Evolutionary conservation across 2,329 filamentous ascomycete species (phyloP).

Genomic region (Xenoacremonium recifei): DNA sequence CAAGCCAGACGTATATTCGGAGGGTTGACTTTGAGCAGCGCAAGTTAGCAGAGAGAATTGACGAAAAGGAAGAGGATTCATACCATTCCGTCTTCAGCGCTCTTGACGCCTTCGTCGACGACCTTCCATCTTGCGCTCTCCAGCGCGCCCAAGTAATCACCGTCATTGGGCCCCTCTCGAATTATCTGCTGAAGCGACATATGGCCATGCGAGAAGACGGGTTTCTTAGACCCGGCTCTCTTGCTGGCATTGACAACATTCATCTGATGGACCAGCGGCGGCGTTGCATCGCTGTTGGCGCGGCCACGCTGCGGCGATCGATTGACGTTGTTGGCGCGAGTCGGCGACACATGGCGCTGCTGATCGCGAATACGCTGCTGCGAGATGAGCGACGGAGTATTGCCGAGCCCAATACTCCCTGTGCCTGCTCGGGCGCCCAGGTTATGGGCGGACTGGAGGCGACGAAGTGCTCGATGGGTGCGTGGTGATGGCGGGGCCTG

Average conservation of each 20-base stretch:
- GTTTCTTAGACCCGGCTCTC: slow-evolving; percentile 40
- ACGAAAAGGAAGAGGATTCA: neutral
- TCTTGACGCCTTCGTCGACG: slow-evolving; percentile 72
- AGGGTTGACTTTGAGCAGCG: slow-evolving; percentile 67
- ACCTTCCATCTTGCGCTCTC: slow-evolving; percentile 73
- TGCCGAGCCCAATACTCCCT: no score
- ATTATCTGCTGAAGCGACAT: slow-evolving; percentile 72
- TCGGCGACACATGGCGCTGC: slow-evolving; percentile 35
- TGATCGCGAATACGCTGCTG: slow-evolving; percentile 56
- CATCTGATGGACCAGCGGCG: slow-evolving; percentile 37
- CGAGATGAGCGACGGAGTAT: slow-evolving; percentile 57
- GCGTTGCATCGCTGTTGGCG: slow-evolving; percentile 70
- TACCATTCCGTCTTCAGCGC: slow-evolving; percentile 80
- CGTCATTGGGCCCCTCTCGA: slow-evolving; percentile 74
- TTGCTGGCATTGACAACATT: slow-evolving; percentile 34
- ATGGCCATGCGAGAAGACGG: slow-evolving; percentile 49
- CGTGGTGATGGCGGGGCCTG: slow-evolving; percentile 60
- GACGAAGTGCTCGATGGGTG: slow-evolving; percentile 66
- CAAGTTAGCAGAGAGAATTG: neutral
- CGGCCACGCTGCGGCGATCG: slow-evolving; percentile 57
- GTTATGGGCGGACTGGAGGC: slow-evolving; percentile 73
- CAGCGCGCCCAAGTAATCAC: slow-evolving; percentile 64
- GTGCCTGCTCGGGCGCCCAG: slow-evolving; percentile 55
- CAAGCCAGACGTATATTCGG: slow-evolving; percentile 94
- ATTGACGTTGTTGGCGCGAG: slow-evolving; percentile 21